Evolutionary conservation across 2,329 filamentous ascomycete genomes (phyloP), one percentile per base, ranked within the genome.

Genomic region (Claviceps purpurea): DNA sequence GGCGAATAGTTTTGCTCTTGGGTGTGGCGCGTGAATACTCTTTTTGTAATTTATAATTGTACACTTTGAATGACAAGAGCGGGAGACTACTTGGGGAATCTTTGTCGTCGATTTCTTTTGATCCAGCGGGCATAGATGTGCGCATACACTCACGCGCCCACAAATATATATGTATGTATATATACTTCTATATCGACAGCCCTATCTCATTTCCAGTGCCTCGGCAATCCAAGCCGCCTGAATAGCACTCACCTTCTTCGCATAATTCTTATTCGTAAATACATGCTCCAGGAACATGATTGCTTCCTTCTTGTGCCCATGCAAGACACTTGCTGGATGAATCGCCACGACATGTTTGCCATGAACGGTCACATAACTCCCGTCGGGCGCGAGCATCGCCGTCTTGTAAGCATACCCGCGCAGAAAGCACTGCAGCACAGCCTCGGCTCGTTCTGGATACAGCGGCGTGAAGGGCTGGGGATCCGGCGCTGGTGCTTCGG

Each of bases 261-360:
- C 81, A 54, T 84, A 84, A 59, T 78, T 84, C 66, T 81, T 82
- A 51, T 75, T 75, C 1, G 81, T 85, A 58, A 77, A 84, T 0
- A 84, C 79, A 56, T 84, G 77, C 56, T 85, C 81, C 10, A 84
- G 62, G 55, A 83, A 85, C 79, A 85, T 81, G 61, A 85, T 82
- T 4, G 79, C 80, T 64, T 83, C 80, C 60, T 73, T 75, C 65
- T 82, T 83, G 59, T 76, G 72, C 0, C 81, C 79, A 56, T 82
- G 78, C 47, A 84, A 58, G 0, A 81, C 77, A 56, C 81, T 84
- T 0, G 78, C 73, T 0, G 81, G 81, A 58, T 85, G 81, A 18
- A 84, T 76, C 0, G 76, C 72, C 10, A 85, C 78, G 2, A 73
- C 68, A 49, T 83, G 78, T 59, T 80, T 81, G 20, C 78, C 80